Percentiles rank a stretch among this genome's conserved stretches.
phyloP scores from a whole-genome alignment of 2,329 filamentous ascomycete species.

The Ophiostoma himal-ulmi region DNA sequence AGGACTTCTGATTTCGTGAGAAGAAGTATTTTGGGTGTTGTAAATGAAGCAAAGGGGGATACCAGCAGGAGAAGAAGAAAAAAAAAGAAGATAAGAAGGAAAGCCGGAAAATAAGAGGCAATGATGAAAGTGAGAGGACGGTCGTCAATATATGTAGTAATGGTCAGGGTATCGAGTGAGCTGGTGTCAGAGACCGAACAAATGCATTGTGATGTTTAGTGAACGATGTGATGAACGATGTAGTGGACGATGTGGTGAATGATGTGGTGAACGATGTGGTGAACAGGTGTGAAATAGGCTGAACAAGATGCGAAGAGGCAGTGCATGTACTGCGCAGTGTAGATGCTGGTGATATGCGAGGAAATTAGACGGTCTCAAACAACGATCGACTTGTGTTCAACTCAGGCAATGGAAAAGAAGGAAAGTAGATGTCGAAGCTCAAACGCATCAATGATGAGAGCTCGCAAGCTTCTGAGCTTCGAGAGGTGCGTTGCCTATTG shows the following conservation, averaged over 20 bases:
- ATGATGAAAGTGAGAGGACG: constrained; percentile 3
- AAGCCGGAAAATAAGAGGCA: background rate
- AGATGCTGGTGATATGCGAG: background rate
- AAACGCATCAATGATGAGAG: background rate
- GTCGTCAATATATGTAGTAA: background rate
- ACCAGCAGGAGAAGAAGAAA: background rate
- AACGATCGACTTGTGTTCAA: background rate
- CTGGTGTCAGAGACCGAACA: background rate
- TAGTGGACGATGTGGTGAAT: background rate
- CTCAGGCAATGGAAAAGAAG: background rate
- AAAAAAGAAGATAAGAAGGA: background rate
- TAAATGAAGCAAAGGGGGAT: background rate
- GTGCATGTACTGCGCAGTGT: background rate
- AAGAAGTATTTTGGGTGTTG: background rate
- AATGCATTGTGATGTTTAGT: background rate
- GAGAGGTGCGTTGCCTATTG: background rate
- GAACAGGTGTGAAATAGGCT: constrained; percentile 2
- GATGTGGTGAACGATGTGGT: background rate
- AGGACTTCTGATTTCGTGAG: background rate
- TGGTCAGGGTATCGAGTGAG: background rate
- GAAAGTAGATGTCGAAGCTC: background rate
- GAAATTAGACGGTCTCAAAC: background rate
- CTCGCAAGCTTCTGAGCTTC: background rate
- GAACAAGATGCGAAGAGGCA: background rate
- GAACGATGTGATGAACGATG: background rate